Percentiles rank a stretch among this genome's conserved stretches.
Conservation (phyloP, 495 filamentous ascomycete genomes). For the Aspergillus biplanus region DNA sequence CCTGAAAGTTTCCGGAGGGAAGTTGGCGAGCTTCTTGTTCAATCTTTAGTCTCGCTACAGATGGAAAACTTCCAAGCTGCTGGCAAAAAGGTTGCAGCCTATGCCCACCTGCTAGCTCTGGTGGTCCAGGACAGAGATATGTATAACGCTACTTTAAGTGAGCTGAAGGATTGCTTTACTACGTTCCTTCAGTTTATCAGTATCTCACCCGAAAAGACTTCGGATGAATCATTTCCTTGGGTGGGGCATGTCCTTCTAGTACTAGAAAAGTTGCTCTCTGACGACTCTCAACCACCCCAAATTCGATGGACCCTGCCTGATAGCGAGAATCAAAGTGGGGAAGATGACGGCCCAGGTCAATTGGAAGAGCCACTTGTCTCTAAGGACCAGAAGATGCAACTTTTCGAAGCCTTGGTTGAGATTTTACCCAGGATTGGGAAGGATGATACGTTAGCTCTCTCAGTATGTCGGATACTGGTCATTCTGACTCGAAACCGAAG, state of each 20-base stretch:
- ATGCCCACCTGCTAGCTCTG: slow-evolving; percentile 88
- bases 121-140: slow-evolving; percentile 82
- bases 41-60: slow-evolving; percentile 83
- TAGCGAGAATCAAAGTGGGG: slow-evolving; percentile 49
- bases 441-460: slow-evolving; percentile 82
- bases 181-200: slow-evolving; percentile 81
- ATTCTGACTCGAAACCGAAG: slow-evolving; percentile 81
- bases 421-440: slow-evolving; percentile 85
- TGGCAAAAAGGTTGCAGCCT: slow-evolving; percentile 87
- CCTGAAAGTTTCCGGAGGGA: slow-evolving; percentile 67
- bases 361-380: slow-evolving; percentile 67
- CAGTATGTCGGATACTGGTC: slow-evolving; percentile 81
- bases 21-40: slow-evolving; percentile 79
- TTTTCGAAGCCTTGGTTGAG: slow-evolving; percentile 77
- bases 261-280: slow-evolving; percentile 84
- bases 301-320: slow-evolving; percentile 72
- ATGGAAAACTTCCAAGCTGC: slow-evolving; percentile 68
- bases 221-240: slow-evolving; percentile 85
- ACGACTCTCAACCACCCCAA: slow-evolving; percentile 79
- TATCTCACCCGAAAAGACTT: slow-evolving; percentile 61
- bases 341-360: slow-evolving; percentile 56
- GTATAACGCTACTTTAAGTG: slow-evolving; percentile 73
- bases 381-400: slow-evolving; percentile 62
- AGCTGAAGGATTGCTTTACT: slow-evolving; percentile 77
- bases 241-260: slow-evolving; percentile 88